phyloP scores from a whole-genome alignment of 2,329 filamentous ascomycete species.

The Colletotrichum sp. region DNA sequence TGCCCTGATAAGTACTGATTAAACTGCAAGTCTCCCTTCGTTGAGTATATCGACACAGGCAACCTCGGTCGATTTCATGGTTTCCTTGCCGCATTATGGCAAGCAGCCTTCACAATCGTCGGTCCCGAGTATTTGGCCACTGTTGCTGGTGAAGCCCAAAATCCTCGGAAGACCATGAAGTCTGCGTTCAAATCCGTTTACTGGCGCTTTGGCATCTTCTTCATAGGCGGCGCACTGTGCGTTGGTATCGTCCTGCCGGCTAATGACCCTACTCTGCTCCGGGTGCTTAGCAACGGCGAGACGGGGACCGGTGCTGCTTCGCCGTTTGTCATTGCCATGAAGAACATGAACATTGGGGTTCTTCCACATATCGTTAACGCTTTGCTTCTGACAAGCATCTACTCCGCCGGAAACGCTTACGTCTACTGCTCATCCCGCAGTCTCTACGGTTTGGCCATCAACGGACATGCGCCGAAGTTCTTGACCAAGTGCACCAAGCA shows the following conservation, averaged over 20 bases:
- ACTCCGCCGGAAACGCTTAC: slow-evolving; percentile 62
- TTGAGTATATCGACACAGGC: slow-evolving; percentile 63
- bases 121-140: slow-evolving; percentile 73
- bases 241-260: slow-evolving; percentile 72
- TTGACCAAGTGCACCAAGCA: slow-evolving; percentile 33
- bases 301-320: slow-evolving; percentile 58
- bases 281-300: slow-evolving; percentile 22
- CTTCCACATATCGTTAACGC: slow-evolving; percentile 66
- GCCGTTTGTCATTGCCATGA: slow-evolving; percentile 69
- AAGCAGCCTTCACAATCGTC: slow-evolving; percentile 67
- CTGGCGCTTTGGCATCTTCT: slow-evolving; percentile 74
- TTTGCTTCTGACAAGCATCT: slow-evolving; percentile 56
- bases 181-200: slow-evolving; percentile 76
- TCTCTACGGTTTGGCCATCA: slow-evolving; percentile 60
- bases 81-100: slow-evolving; percentile 71
- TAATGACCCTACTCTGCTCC: slow-evolving; percentile 38
- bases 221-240: slow-evolving; percentile 70
- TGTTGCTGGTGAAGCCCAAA: slow-evolving; percentile 73
- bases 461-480: slow-evolving; percentile 53
- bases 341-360: slow-evolving; percentile 55
- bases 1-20: not conserved
- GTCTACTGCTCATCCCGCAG: slow-evolving; percentile 61
- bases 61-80: slow-evolving; percentile 72
- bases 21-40: slow-evolving; percentile 23
- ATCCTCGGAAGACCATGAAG: slow-evolving; percentile 68